phyloP scores from a whole-genome alignment of 305 asterid genomes.

The Solanum aculeatissimum region DNA sequence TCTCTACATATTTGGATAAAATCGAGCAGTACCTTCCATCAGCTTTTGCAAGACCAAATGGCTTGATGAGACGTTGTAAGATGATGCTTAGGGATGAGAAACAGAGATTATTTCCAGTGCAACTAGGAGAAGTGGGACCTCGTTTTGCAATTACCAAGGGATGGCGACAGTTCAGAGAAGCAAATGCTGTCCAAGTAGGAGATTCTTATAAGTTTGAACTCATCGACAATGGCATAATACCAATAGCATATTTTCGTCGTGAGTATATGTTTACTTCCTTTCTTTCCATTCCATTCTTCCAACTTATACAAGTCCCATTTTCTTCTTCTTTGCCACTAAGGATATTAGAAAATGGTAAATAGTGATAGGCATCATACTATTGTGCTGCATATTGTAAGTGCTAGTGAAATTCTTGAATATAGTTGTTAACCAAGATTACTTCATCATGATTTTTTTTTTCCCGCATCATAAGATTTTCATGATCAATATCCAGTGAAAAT shows the following conservation, averaged over 20 bases:
- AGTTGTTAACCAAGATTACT: not conserved
- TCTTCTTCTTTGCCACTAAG: not conserved
- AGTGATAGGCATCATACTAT: not conserved
- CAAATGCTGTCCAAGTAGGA: not conserved
- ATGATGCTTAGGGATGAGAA: not conserved
- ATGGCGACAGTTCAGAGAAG: not conserved
- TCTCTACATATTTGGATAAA: not conserved
- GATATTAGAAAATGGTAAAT: not conserved
- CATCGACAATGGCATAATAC: not conserved
- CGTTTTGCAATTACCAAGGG: not conserved
- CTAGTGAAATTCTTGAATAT: not conserved
- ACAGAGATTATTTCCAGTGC: not conserved
- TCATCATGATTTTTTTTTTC: not conserved
- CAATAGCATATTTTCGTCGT: not conserved
- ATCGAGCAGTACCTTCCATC: not conserved
- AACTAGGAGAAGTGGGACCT: not conserved
- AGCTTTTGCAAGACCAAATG: not conserved
- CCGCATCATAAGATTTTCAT: not conserved
- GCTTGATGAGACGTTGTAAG: not conserved
- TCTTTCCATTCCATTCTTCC: not conserved
- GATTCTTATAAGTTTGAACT: constrained; percentile 2
- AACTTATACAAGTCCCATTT: not conserved
- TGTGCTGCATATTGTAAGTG: not conserved
- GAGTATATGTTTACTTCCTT: not conserved
- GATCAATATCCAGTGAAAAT: not conserved